Evolutionary conservation across 140 eudicot genomes (phyloP).

Genomic region (Bidens hawaiensis): DNA sequence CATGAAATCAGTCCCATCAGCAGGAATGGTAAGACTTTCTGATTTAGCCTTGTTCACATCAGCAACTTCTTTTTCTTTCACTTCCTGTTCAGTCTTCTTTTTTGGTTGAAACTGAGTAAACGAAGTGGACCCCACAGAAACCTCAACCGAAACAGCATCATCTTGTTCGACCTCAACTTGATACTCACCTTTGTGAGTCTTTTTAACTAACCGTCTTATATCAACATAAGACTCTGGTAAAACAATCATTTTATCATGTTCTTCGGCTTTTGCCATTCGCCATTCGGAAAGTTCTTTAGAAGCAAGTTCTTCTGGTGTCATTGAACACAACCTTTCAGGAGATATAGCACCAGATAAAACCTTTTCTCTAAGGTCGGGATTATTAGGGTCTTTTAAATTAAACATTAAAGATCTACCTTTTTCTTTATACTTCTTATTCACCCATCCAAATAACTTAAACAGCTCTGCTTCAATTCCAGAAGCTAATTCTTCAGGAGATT

Average conservation of each 20-base stretch:
- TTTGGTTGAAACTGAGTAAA: constrained; percentile 32
- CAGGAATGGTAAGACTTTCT: constrained; percentile 56
- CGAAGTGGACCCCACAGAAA: constrained; percentile 48
- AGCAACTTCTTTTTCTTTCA: constrained; percentile 28
- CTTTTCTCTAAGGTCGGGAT: constrained; percentile 90
- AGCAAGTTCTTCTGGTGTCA: constrained; percentile 98
- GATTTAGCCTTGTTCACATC: constrained; percentile 24
- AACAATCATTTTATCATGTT: constrained; percentile 28
- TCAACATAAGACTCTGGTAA: constrained; percentile 74
- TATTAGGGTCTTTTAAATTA: constrained; percentile 76
- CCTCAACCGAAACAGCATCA: constrained; percentile 64
- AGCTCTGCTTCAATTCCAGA: constrained; percentile 64
- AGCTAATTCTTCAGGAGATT: constrained; percentile 59
- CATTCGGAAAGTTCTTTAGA: constrained; percentile 80
- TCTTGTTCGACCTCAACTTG: constrained; percentile 80
- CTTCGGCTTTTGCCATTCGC: constrained; percentile 31
- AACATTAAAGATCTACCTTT: constrained; percentile 87
- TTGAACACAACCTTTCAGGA: constrained; percentile 84
- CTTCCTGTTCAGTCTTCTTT: constrained; percentile 30
- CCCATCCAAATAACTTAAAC: constrained; percentile 76
- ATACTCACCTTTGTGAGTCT: constrained; percentile 94
- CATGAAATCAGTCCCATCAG: constrained; percentile 85
- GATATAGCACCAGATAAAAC: constrained; percentile 85
- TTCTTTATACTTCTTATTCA: constrained; percentile 89
- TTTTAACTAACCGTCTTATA: constrained; percentile 81